Evolutionary conservation across 257 asterid genomes (phyloP), one percentile per base, ranked within the genome.

Genomic region (Jacaranda copaia): DNA sequence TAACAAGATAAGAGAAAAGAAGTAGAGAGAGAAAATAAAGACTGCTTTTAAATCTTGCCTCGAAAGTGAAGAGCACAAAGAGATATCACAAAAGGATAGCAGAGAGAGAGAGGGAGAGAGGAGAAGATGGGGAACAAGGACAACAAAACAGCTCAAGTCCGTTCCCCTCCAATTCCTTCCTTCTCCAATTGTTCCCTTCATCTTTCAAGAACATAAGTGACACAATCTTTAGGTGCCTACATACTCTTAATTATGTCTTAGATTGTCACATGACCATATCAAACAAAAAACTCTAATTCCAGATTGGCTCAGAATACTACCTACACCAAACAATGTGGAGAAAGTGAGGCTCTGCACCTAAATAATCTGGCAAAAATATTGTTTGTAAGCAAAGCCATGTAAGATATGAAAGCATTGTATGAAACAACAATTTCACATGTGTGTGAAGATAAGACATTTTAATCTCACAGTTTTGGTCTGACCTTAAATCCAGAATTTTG

Each of bases 401-500:
- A 67, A 40, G 53, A 63, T 55, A 55, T 61, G 32, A 32, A 68
- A 9, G 11, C 52, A 48, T 3, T 3, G 15, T 40, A 40, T 58
- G 60, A 57, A 64, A 53, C 38, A 66, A 51, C 19, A 58, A 45
- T 32, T n/a, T 40, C 62, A 18, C 39, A 19, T 8, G 12, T 8
- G 7, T 9, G 20, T 35, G 36, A 36, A 71, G 67, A 57, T 42
- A 68, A 20, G 9, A 36, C 18, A 8, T 77, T 49, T 8, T 16
- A 55, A 45, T 5, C 18, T 45, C 45, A 18, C 9, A 32, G 43
- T 11, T 16, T 35, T 75, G 71, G 15, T 40, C 87, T 83, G 70
- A 96, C 99, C 98, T 96, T 96, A 81, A 96, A 93, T 84, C 93
- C 97, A 16, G 97, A 93, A 85, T 85, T 85, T 57, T 58, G 83